phyloP scores from a whole-genome alignment of 2,329 filamentous ascomycete genomes.

The Neonectria hederae region DNA sequence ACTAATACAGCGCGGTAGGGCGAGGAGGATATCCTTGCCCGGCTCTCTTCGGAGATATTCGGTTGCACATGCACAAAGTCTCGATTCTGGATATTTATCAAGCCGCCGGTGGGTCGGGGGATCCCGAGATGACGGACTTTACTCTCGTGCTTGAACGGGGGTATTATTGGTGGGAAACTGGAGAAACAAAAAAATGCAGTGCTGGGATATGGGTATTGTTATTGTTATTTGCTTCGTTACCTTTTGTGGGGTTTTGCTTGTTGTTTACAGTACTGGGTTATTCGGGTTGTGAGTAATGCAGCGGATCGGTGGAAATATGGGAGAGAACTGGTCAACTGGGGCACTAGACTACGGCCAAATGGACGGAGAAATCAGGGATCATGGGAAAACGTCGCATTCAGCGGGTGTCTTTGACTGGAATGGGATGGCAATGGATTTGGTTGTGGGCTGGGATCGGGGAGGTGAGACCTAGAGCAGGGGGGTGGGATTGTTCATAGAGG shows the following conservation, averaged over 20 bases:
- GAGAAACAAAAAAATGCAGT: slow-evolving; percentile 19
- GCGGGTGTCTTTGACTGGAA: slow-evolving; percentile 17
- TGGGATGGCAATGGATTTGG: slow-evolving; percentile 4
- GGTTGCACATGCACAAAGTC: slow-evolving; percentile 20
- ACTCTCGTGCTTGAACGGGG: slow-evolving; percentile 11
- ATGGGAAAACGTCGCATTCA: slow-evolving; percentile 20
- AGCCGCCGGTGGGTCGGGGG: slow-evolving; percentile 17
- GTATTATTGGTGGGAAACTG: slow-evolving; percentile 11
- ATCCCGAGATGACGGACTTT: slow-evolving; percentile 7
- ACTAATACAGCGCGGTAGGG: slow-evolving; percentile 29
- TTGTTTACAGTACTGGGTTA: slow-evolving; percentile 18
- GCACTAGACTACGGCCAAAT: slow-evolving; percentile 23
- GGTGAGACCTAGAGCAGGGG: slow-evolving; percentile 6
- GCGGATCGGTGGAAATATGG: neutral
- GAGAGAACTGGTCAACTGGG: neutral
- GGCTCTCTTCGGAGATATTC: slow-evolving; percentile 18
- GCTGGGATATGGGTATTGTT: slow-evolving; percentile 14
- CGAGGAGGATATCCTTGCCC: slow-evolving; percentile 4
- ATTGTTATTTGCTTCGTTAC: slow-evolving; percentile 24
- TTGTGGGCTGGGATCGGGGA: neutral
- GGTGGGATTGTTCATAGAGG: slow-evolving; percentile 18
- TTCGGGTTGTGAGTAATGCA: slow-evolving; percentile 20
- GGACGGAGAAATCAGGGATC: slow-evolving; percentile 1
- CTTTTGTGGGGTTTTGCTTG: slow-evolving; percentile 15
- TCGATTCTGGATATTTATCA: slow-evolving; percentile 26